Evolutionary conservation across 768 basidiomycete species (phyloP).

Genomic region (Coprinopsis sp.): DNA sequence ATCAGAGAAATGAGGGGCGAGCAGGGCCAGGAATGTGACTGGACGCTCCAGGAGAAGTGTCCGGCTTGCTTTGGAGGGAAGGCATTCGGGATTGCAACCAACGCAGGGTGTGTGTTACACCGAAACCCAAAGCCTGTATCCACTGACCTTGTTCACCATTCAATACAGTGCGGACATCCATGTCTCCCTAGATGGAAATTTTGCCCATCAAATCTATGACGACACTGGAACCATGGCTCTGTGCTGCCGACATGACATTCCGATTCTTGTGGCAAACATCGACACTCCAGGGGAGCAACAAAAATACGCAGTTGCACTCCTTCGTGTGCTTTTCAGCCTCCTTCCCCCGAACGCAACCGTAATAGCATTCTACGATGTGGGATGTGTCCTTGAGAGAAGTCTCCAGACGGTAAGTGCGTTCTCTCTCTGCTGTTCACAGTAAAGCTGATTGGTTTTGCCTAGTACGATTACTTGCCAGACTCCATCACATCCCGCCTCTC

Average conservation of each 20-base stretch:
- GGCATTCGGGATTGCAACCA: slow-evolving; percentile 18
- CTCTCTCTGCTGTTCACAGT: not conserved
- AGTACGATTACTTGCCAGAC: not conserved
- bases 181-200: slow-evolving; percentile 33
- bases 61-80: slow-evolving; percentile 30
- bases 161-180: slow-evolving; percentile 34
- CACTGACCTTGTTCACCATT: not conserved
- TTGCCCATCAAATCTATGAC: slow-evolving; percentile 25
- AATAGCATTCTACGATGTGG: not conserved
- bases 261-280: not conserved
- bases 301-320: not conserved
- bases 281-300: not conserved
- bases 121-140: not conserved
- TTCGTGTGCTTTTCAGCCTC: not conserved
- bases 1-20: not conserved
- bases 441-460: not conserved
- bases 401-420: not conserved
- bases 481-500: not conserved
- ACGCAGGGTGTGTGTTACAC: slow-evolving; percentile 16
- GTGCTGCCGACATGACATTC: not conserved
- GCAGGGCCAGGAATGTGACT: slow-evolving; percentile 6
- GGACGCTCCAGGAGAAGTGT: slow-evolving; percentile 23
- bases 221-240: not conserved
- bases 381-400: not conserved
- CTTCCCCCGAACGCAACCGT: not conserved